These are phyloP conservation scores for Halophytophthora polymorphica DNA, from an alignment of 352 stramenopile species.

Conservation along the genomic window DNA sequence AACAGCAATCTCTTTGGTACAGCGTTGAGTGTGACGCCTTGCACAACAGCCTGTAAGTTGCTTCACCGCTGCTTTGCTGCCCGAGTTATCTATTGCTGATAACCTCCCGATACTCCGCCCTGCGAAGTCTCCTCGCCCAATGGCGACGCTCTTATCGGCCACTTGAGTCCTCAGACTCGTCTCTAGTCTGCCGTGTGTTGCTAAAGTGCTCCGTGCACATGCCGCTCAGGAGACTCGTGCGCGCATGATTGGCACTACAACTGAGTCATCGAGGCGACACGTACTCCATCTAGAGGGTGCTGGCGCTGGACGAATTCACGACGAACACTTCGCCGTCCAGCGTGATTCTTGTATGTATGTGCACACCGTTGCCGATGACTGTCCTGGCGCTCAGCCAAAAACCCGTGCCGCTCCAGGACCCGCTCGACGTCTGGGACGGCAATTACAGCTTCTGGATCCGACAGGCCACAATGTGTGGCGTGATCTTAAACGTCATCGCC, in stretches of 20 bases:
- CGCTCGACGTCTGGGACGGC: background rate
- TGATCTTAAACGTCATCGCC: background rate
- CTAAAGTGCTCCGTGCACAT: too few relatives aligned
- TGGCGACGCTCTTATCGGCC: too few relatives aligned
- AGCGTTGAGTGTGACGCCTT: too few relatives aligned
- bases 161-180: too few relatives aligned
- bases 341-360: slow-evolving; percentile 2
- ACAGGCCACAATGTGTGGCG: background rate
- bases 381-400: background rate
- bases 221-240: background rate
- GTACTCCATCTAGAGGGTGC: slow-evolving; percentile 22
- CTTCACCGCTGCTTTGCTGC: too few relatives aligned
- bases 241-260: background rate
- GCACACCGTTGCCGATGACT: background rate
- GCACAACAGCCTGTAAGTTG: too few relatives aligned
- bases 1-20: too few relatives aligned
- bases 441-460: slow-evolving; percentile 8
- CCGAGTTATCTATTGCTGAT: too few relatives aligned
- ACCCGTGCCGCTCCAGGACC: slow-evolving; percentile 3
- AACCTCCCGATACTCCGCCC: too few relatives aligned
- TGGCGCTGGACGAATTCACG: slow-evolving; percentile 18
- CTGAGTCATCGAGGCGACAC: slow-evolving; percentile 2
- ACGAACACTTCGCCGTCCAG: slow-evolving; percentile 1
- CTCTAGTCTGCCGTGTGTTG: too few relatives aligned
- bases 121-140: too few relatives aligned